These are phyloP conservation scores for Arachis hypogaea DNA, from an alignment of 306 rosid species.

Conservation along the genomic window DNA sequence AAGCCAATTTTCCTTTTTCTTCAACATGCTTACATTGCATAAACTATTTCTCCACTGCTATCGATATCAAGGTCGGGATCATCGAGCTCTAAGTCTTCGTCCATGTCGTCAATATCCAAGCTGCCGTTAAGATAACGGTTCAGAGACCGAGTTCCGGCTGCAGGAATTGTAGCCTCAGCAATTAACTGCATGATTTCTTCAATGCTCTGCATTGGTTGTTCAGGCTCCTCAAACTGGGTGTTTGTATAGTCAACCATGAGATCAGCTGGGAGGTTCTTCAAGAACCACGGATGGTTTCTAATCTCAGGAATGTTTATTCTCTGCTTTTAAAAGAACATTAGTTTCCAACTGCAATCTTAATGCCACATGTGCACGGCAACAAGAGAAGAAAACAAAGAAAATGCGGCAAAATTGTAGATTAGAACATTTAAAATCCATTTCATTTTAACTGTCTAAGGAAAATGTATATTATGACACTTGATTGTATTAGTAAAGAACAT, in stretches of 20 bases:
- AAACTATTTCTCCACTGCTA: constrained; percentile 93
- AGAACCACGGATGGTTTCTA: constrained; percentile 83
- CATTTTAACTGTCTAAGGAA: neutral
- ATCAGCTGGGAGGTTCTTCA: constrained; percentile 86
- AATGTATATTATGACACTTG: neutral
- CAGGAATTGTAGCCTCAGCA: constrained; percentile 82
- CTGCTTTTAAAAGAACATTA: constrained; percentile 47
- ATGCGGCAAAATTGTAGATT: neutral
- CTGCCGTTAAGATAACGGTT: constrained; percentile 77
- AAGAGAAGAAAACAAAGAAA: constrained; percentile 14
- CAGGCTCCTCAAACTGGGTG: constrained; percentile 82
- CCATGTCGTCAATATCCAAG: constrained; percentile 85
- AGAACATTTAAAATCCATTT: neutral
- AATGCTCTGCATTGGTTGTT: constrained; percentile 78
- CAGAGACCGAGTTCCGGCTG: constrained; percentile 71
- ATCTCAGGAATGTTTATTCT: constrained; percentile 87
- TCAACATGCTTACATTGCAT: constrained; percentile 65
- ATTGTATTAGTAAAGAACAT: neutral
- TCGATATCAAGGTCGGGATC: constrained; percentile 86
- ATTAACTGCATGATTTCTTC: constrained; percentile 94
- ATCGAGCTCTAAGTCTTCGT: constrained; percentile 77
- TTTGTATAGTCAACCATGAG: constrained; percentile 60
- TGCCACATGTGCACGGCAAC: neutral
- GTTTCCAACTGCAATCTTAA: constrained; percentile 28
- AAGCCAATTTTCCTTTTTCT: constrained; percentile 13